These are phyloP conservation scores for Chaetomiaceae sp. DNA, from an alignment of 2,329 filamentous ascomycete genomes.

Conservation along the genomic window DNA sequence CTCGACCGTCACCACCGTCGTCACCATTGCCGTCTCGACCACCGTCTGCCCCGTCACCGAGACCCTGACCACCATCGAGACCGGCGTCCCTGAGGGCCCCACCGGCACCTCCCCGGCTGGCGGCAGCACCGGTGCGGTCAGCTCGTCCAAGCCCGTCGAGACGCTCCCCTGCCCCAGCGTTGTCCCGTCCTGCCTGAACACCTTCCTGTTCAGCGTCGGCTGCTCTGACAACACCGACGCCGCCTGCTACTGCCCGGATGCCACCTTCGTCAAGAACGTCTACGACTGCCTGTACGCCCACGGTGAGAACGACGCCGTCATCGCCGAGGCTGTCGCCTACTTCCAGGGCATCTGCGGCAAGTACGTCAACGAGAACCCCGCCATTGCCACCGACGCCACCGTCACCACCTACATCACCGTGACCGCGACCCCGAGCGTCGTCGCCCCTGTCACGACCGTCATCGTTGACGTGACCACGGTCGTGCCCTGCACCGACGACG, in stretches of 20 bases:
- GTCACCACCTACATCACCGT: slow-evolving; percentile 57
- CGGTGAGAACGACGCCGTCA: slow-evolving; percentile 60
- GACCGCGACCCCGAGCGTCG: slow-evolving; percentile 38
- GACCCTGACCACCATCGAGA: slow-evolving; percentile 38
- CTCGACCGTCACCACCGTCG: slow-evolving; percentile 40
- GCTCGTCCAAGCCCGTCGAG: slow-evolving; percentile 33
- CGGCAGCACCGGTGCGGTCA: slow-evolving; percentile 25
- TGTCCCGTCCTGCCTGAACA: slow-evolving; percentile 86
- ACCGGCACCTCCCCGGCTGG: slow-evolving; percentile 41
- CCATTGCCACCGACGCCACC: slow-evolving; percentile 69
- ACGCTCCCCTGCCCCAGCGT: slow-evolving; percentile 60
- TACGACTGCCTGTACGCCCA: slow-evolving; percentile 77
- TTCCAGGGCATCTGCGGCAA: slow-evolving; percentile 87
- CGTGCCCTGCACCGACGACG: slow-evolving; percentile 44
- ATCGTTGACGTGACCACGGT: slow-evolving; percentile 47
- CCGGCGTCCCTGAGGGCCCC: slow-evolving; percentile 29
- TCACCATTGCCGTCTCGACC: slow-evolving; percentile 53
- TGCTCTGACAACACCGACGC: slow-evolving; percentile 82
- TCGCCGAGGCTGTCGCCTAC: slow-evolving; percentile 70
- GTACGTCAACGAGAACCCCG: slow-evolving; percentile 73
- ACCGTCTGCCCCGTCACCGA: slow-evolving; percentile 59
- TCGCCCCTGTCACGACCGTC: slow-evolving; percentile 44
- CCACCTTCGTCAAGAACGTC: slow-evolving; percentile 70
- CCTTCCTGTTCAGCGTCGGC: slow-evolving; percentile 69
- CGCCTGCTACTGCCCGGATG: slow-evolving; percentile 80